These are phyloP conservation scores for Adansonia gregorii DNA, from an alignment of 441 rosid species.

Conservation along the genomic window DNA sequence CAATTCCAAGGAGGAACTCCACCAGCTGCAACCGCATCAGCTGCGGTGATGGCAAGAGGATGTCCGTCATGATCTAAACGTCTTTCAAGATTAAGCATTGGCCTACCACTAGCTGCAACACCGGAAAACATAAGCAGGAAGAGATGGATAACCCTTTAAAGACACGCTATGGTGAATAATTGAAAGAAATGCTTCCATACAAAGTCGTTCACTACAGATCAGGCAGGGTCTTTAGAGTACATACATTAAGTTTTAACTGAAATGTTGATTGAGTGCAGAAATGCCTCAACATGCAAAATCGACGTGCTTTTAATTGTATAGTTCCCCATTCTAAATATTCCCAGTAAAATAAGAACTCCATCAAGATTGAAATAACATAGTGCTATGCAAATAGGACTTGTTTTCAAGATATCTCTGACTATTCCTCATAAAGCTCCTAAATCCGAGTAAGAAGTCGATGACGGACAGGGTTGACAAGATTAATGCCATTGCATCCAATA, in stretches of 20 bases:
- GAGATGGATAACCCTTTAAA: slow-evolving; percentile 29
- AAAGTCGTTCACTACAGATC: neutral
- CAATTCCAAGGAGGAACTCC: slow-evolving; percentile 99
- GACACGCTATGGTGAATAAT: neutral
- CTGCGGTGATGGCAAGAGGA: slow-evolving; percentile 88
- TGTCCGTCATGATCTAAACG: slow-evolving; percentile 93
- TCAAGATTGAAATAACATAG: neutral
- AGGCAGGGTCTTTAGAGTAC: neutral
- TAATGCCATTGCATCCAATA: neutral
- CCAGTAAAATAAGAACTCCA: neutral
- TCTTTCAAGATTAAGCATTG: slow-evolving; percentile 92
- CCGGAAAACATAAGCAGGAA: slow-evolving; percentile 34
- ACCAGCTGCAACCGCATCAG: slow-evolving; percentile 78
- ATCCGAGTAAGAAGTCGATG: neutral
- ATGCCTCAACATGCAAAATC: neutral
- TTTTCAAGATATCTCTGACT: neutral
- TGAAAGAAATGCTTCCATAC: neutral
- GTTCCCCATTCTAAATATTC: neutral
- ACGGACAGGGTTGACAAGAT: neutral
- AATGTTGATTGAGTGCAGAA: slow-evolving; percentile 2
- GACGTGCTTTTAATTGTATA: neutral
- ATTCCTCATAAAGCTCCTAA: neutral
- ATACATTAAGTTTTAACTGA: neutral
- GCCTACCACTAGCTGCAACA: slow-evolving; percentile 77
- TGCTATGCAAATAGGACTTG: too few species aligned